Percentiles rank a stretch among this genome's conserved stretches.
These are phyloP conservation scores for California macrophylla DNA, from an alignment of 441 rosid genomes.

Conservation along the genomic window DNA sequence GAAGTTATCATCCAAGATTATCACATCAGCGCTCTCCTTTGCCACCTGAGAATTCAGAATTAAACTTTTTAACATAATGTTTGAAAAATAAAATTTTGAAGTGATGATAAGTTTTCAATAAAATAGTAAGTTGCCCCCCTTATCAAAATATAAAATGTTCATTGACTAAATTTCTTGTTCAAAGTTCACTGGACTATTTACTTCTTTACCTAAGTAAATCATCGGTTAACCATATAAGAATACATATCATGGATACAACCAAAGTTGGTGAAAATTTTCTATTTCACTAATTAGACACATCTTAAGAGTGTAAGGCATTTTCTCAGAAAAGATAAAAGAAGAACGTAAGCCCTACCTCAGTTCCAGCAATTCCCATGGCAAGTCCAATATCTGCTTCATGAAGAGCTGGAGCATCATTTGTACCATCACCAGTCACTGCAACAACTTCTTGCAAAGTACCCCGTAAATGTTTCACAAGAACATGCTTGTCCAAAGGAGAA, in stretches of 20 bases:
- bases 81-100: constrained; percentile 5
- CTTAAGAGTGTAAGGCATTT: neutral
- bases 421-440: constrained; percentile 52
- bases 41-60: constrained; percentile 38
- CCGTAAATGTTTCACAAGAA: constrained; percentile 38
- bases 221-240: neutral
- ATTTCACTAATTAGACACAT: neutral
- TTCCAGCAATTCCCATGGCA: constrained; percentile 54
- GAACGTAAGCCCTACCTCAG: constrained; percentile 30
- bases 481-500: constrained; percentile 48
- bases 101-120: neutral
- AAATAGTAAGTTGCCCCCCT: neutral
- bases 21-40: constrained; percentile 49
- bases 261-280: neutral
- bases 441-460: constrained; percentile 39
- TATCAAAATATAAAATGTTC: too few species aligned
- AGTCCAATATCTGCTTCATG: constrained; percentile 54
- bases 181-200: too few species aligned
- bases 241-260: too few species aligned
- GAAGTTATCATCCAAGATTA: constrained; percentile 44
- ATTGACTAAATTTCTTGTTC: too few species aligned
- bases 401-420: constrained; percentile 55
- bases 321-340: neutral
- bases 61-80: neutral
- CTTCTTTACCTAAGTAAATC: neutral